Percentiles rank a stretch among this genome's conserved stretches.
Conservation (phyloP, 805 yeast genomes). For the Kluyveromyces aestuarii region DNA sequence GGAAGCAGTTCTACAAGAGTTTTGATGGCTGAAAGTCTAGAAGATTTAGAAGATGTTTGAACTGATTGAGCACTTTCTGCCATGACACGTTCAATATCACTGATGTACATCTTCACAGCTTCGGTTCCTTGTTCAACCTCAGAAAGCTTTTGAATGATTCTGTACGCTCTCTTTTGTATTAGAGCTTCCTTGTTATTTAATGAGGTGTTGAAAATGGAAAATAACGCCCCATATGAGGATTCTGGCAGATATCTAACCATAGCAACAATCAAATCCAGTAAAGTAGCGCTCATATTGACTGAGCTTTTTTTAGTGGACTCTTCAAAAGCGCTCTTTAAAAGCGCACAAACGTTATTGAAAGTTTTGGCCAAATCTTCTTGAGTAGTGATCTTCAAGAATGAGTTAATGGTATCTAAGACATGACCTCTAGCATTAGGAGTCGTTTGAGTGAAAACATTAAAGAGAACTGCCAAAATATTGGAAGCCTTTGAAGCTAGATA, state of each 20-base stretch:
- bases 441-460: slow-evolving; percentile 90
- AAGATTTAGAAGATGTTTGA: slow-evolving; percentile 67
- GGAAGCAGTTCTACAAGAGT: slow-evolving; percentile 58
- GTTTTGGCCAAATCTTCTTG: slow-evolving; percentile 60
- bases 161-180: slow-evolving; percentile 83
- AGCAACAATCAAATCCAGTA: slow-evolving; percentile 84
- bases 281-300: slow-evolving; percentile 54
- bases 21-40: slow-evolving; percentile 63
- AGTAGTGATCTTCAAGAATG: slow-evolving; percentile 62
- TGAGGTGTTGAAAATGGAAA: slow-evolving; percentile 68
- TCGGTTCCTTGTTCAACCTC: slow-evolving; percentile 58
- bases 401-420: slow-evolving; percentile 78
- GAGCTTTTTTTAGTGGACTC: slow-evolving; percentile 35
- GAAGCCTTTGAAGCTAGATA: slow-evolving; percentile 59
- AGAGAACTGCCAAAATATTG: slow-evolving; percentile 75
- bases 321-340: slow-evolving; percentile 67
- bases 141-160: slow-evolving; percentile 60
- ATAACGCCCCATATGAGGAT: slow-evolving; percentile 60
- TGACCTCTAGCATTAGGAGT: slow-evolving; percentile 74
- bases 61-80: slow-evolving; percentile 48
- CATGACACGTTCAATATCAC: slow-evolving; percentile 52
- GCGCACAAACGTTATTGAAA: slow-evolving; percentile 76
- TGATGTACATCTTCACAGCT: slow-evolving; percentile 43
- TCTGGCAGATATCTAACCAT: slow-evolving; percentile 79
- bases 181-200: slow-evolving; percentile 50